Conservation (phyloP, 148 eudicot genomes). For the Chenopodium suecicum region DNA sequence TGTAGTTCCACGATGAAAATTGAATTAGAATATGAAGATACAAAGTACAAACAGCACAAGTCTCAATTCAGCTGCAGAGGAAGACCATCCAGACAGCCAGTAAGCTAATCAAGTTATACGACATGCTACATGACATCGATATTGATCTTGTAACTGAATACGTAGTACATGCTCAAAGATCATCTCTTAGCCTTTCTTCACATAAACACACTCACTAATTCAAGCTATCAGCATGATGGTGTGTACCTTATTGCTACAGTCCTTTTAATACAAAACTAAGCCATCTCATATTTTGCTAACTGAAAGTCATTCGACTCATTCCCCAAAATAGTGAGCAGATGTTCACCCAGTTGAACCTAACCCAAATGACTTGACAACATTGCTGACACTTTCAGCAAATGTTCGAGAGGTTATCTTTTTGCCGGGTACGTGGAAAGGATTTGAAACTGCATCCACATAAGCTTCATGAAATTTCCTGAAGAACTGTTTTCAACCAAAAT, state of each 20-base stretch:
- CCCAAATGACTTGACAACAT: conserved; percentile 88
- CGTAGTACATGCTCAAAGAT: not conserved
- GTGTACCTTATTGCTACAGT: not conserved
- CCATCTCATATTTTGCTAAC: not conserved
- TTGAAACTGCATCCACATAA: conserved; percentile 95
- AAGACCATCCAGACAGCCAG: too few species aligned
- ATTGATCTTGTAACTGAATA: too few species aligned
- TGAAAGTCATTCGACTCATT: not conserved
- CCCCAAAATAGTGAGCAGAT: not conserved
- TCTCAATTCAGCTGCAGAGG: too few species aligned
- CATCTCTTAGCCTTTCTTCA: not conserved
- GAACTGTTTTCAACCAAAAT: conserved; percentile 45
- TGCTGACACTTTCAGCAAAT: conserved; percentile 77
- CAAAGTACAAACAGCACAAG: too few species aligned
- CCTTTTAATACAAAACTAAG: not conserved
- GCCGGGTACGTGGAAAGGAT: conserved; percentile 98
- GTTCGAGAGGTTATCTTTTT: conserved; percentile 90
- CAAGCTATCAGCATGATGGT: not conserved
- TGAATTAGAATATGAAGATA: too few species aligned
- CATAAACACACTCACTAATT: not conserved
- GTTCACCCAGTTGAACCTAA: conserved; percentile 57
- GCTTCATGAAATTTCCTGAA: conserved; percentile 92
- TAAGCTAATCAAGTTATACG: too few species aligned
- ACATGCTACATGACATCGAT: not conserved
- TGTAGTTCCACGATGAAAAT: too few species aligned